Evolutionary conservation across 768 basidiomycete species (phyloP), one percentile per base, ranked within the genome.

Genomic region (Russula sp.): DNA sequence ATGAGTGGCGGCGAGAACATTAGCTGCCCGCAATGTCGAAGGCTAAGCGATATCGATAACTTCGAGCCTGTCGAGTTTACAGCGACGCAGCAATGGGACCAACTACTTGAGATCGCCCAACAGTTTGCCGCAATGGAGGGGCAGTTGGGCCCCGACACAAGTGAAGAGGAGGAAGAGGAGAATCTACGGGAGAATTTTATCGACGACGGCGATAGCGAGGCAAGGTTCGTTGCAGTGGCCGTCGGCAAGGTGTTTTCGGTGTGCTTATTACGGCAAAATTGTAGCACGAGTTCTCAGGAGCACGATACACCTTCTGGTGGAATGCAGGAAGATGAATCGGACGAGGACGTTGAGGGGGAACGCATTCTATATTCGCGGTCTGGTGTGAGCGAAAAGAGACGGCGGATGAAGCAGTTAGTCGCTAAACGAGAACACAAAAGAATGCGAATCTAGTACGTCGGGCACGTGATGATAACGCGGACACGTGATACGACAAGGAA

Each of bases 71-170:
- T 82, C 1, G 64, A 72, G 36, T 72, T 75, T 69, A 79, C 77
- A 20, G 79, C 80, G 26, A 69, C 71, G 28, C 69, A 77, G 28
- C 78, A 79, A 60, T 81, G 80, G 79, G 80, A 82, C 66, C 71
- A 69, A 20, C 67, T 82, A 16, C 70, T 79, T 7, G 72, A 76
- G 20, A 68, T 81, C 16, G 78, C 79, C 2, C 71, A 73, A 49
- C 71, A 71, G 11, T 81, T 77, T 76, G 75, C 75, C 24, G 71
- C 71, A 59, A 72, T 77, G 36, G 80, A 82, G 65, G 67, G 66
- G 2, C 69, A 73, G 53, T 71, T 76, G 34, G 77, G 75, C 48
- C 67, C 65, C 62, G 76, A 72, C n/a, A 77, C 78, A 6, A 76
- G 73, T 49, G 80, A 80, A 51, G 80, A 80, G 64, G 79, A n/a